Base-by-base conservation (phyloP, 2,329 filamentous ascomycete species). In the Colletotrichum eleusines region DNA sequence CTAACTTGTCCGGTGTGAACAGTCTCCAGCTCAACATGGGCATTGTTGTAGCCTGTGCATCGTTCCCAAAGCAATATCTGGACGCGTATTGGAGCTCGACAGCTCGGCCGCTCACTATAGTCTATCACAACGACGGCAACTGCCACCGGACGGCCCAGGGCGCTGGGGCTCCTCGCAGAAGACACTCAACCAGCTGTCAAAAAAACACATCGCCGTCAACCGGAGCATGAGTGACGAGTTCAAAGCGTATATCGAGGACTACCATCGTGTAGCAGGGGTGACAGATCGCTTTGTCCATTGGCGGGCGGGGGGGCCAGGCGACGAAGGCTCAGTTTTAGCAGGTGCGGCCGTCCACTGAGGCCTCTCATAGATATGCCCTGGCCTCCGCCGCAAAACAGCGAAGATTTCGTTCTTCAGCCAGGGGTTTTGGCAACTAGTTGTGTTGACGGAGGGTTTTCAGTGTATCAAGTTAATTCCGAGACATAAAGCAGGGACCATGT, bases 21-120 rank as follows among this genome's bases (percentile, higher is more conserved):
- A 84, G 81, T 23, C 76, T 83, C 55, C 81, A 84, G 73, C 76
- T 82, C 66, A 80, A 80, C 60, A 73, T 82, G 9, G 80, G 80
- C 12, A 81, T 83, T 46, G 76, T 81, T 26, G 81, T 81, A 4
- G 79, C 78, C 28, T 82, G 80, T 44, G 77, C 82, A 9, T 81
- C 82, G 11, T 78, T 79, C 6, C 76, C 84, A 38, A 81, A 80
- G 40, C 80, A 1, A 74, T 82, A 5, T 75, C 81, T 44, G 70
- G 73, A 59, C 73, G 75, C n/a, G 60, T 72, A 53, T 75, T 81
- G 31, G 74, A 75, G 46, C 69, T 76, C 54, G 74, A 73, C 53
- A 73, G 61, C 66, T 65, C 73, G 8, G 63, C 63, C 6, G 63
- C 42, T 7, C 66, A 51, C 31, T 33, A 3, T n/a, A n/a, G n/a